A percentile compares a stretch with the other conserved stretches of the same genome.
phyloP scores from a whole-genome alignment of 1,284 basidiomycete genomes.

The Garcileccinum viscosum region DNA sequence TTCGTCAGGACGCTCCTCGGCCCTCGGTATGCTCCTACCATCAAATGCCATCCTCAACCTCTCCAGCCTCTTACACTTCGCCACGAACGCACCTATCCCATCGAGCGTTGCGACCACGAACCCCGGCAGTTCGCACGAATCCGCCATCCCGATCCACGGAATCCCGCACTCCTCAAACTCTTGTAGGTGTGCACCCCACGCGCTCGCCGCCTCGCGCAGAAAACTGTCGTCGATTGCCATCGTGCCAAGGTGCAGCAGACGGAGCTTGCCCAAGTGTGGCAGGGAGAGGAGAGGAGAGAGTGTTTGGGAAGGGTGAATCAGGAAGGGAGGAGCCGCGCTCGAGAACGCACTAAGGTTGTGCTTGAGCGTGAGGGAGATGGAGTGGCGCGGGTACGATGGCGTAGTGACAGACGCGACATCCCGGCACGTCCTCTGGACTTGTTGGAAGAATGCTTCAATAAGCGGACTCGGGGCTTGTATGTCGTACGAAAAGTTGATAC shows the following conservation, averaged over 20 bases:
- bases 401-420: background rate
- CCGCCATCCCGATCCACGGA: conserved; percentile 33
- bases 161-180: conserved; percentile 36
- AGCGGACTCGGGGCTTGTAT: conserved; percentile 28
- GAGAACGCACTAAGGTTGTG: conserved; percentile 30
- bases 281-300: conserved; percentile 32
- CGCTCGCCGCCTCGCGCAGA: conserved; percentile 30
- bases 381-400: background rate
- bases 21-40: conserved; percentile 14
- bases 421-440: conserved; percentile 25
- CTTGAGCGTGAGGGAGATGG: conserved; percentile 34
- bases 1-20: background rate
- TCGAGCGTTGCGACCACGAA: conserved; percentile 28
- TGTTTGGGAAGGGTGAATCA: conserved; percentile 30
- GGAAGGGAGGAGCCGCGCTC: conserved; percentile 25
- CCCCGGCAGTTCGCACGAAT: conserved; percentile 18
- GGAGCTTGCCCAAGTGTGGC: conserved; percentile 24
- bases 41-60: conserved; percentile 34
- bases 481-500: conserved; percentile 36
- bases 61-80: conserved; percentile 25
- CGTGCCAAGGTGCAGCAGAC: conserved; percentile 34
- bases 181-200: conserved; percentile 33
- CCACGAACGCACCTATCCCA: conserved; percentile 29
- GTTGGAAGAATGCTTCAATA: conserved; percentile 34
- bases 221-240: conserved; percentile 37